Percentiles rank a stretch among this genome's conserved stretches.
Conservation (phyloP, 768 basidiomycete species). For the Agrocybe praecox region DNA sequence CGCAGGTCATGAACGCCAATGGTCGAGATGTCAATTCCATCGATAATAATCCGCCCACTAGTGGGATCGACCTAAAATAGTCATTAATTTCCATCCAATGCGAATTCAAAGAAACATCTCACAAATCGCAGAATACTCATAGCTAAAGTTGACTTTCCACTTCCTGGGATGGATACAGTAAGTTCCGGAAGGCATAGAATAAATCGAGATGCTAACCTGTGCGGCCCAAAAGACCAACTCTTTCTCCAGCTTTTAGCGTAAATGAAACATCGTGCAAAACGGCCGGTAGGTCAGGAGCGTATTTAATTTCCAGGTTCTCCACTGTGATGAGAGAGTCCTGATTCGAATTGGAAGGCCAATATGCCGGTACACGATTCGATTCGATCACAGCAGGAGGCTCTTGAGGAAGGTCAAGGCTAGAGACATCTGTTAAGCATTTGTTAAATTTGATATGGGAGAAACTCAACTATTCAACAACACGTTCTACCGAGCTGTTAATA, state of each 20-base stretch:
- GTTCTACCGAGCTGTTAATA: slow-evolving; percentile 75
- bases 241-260: slow-evolving; percentile 69
- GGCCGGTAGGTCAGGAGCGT: slow-evolving; percentile 81
- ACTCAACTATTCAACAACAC: slow-evolving; percentile 80
- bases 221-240: slow-evolving; percentile 81
- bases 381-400: slow-evolving; percentile 82
- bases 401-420: slow-evolving; percentile 74
- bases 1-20: slow-evolving; percentile 86
- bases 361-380: slow-evolving; percentile 78
- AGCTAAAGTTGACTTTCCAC: slow-evolving; percentile 82
- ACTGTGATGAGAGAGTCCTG: slow-evolving; percentile 62
- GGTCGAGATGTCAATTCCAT: slow-evolving; percentile 85
- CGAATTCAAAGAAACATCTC: slow-evolving; percentile 24
- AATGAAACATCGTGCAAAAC: slow-evolving; percentile 82
- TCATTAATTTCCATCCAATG: neutral
- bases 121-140: slow-evolving; percentile 87
- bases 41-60: slow-evolving; percentile 75
- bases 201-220: slow-evolving; percentile 45
- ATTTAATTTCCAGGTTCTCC: slow-evolving; percentile 79
- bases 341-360: slow-evolving; percentile 84
- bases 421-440: neutral
- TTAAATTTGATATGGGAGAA: neutral
- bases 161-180: slow-evolving; percentile 56
- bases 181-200: neutral
- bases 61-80: slow-evolving; percentile 66